Conservation (phyloP, 192 early-diverging fungal genomes). For the Hyaloraphidium curvatum region DNA sequence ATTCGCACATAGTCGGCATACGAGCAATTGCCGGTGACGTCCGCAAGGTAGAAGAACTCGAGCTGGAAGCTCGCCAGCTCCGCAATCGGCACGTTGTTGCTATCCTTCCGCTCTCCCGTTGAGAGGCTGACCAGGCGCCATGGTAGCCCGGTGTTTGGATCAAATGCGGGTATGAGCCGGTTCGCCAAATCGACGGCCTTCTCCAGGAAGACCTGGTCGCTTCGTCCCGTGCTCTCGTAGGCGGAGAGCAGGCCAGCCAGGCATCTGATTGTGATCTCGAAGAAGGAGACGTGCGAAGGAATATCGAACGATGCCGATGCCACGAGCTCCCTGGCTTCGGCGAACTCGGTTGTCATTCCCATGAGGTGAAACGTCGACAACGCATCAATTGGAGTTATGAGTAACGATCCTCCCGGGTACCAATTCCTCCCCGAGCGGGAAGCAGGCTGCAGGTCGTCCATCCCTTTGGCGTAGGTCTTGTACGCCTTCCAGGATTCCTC, state of each 20-base stretch:
- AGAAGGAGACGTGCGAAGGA: conserved; percentile 27
- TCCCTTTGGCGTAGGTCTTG: background rate
- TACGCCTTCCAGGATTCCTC: background rate
- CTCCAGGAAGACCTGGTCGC: conserved; percentile 37
- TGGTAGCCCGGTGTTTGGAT: conserved; percentile 46
- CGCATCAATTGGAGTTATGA: background rate
- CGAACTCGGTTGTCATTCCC: background rate
- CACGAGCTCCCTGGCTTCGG: background rate
- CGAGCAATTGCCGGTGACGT: conserved; percentile 48
- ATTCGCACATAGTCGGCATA: too few relatives aligned
- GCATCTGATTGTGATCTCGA: conserved; percentile 74
- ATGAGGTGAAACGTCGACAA: background rate
- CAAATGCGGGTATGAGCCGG: conserved; percentile 43
- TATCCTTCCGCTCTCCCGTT: too few relatives aligned
- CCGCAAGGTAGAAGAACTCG: conserved; percentile 64
- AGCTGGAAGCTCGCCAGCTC: conserved; percentile 76
- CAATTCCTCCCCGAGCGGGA: background rate
- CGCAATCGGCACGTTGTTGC: too few relatives aligned
- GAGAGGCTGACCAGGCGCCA: too few relatives aligned
- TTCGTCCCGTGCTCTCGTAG: conserved; percentile 47
- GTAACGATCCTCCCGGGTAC: background rate
- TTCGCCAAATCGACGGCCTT: conserved; percentile 62
- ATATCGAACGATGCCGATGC: background rate
- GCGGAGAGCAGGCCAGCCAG: conserved; percentile 67
- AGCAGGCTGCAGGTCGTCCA: background rate